Percentiles rank a stretch among this genome's conserved stretches.
Evolutionary conservation across 2,329 filamentous ascomycete species (phyloP).

Genomic region (Penicillium psychrosexuale): DNA sequence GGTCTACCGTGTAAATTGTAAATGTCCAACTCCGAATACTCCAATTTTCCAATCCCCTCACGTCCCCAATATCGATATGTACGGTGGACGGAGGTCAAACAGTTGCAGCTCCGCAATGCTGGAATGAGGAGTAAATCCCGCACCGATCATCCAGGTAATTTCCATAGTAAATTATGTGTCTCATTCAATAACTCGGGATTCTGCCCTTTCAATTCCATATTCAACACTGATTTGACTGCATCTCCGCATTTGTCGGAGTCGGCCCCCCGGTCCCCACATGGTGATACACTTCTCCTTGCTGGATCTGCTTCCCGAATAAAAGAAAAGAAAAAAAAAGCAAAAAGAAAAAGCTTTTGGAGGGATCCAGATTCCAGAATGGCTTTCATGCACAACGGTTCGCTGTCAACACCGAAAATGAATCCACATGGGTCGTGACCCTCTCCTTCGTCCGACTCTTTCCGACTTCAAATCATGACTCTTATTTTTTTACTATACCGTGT

Average conservation of each 20-base stretch:
- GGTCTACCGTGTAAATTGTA: constrained; percentile 18
- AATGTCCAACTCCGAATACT: not conserved
- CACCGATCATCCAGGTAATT: not conserved
- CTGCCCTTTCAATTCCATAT: not conserved
- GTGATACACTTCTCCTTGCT: constrained; percentile 17
- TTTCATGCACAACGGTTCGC: constrained; percentile 25
- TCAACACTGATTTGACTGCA: not conserved
- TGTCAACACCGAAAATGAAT: constrained; percentile 26
- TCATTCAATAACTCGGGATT: not conserved
- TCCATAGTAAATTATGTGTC: not conserved
- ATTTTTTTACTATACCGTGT: constrained; percentile 19
- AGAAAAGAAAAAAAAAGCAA: constrained; percentile 13
- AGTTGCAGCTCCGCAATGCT: not conserved
- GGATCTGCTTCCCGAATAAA: constrained; percentile 22
- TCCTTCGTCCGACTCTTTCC: constrained; percentile 29
- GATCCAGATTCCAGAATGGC: constrained; percentile 22
- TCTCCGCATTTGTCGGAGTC: constrained; percentile 18
- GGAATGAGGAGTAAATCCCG: constrained; percentile 9
- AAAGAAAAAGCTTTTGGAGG: constrained; percentile 18
- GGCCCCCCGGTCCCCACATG: constrained; percentile 18
- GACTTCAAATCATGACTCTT: constrained; percentile 23
- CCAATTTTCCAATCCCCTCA: not conserved
- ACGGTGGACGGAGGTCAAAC: not conserved
- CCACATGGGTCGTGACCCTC: constrained; percentile 20
- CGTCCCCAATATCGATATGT: not conserved